Conservation (phyloP, 306 rosid genomes). For the Cercis canadensis region DNA sequence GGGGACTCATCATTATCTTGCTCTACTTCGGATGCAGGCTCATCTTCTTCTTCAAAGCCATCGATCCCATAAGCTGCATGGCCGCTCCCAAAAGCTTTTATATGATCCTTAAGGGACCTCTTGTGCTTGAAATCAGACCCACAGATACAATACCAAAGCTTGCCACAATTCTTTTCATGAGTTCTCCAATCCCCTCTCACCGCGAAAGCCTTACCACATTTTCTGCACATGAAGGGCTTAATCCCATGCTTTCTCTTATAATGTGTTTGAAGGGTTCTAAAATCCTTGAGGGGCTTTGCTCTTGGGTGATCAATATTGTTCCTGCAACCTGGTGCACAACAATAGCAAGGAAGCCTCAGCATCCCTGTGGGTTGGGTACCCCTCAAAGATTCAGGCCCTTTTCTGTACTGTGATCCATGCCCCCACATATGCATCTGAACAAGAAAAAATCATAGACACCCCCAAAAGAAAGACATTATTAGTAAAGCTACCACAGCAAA, state of each 20-base stretch:
- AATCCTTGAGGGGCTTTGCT: constrained; percentile 88
- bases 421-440: constrained; percentile 99
- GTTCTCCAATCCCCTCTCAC: constrained; percentile 98
- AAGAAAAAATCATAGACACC: not conserved
- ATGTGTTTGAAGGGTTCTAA: constrained; percentile 96
- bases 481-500: constrained; percentile 10
- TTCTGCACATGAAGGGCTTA: constrained; percentile 94
- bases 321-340: constrained; percentile 94
- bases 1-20: constrained; percentile 74
- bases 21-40: constrained; percentile 94
- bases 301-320: constrained; percentile 96
- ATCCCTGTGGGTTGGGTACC: constrained; percentile 98
- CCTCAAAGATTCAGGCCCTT: constrained; percentile 95
- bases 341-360: constrained; percentile 94
- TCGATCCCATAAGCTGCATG: constrained; percentile 83
- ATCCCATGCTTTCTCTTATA: constrained; percentile 97
- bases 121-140: constrained; percentile 98
- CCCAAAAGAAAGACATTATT: not conserved
- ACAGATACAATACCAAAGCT: constrained; percentile 94
- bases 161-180: constrained; percentile 96
- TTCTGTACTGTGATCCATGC: constrained; percentile 97
- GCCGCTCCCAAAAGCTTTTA: constrained; percentile 87
- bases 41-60: constrained; percentile 89
- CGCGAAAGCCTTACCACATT: constrained; percentile 95
- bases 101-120: constrained; percentile 91